Base-by-base conservation (phyloP, 2,329 filamentous ascomycete genomes). In the Catunica adiposa region DNA sequence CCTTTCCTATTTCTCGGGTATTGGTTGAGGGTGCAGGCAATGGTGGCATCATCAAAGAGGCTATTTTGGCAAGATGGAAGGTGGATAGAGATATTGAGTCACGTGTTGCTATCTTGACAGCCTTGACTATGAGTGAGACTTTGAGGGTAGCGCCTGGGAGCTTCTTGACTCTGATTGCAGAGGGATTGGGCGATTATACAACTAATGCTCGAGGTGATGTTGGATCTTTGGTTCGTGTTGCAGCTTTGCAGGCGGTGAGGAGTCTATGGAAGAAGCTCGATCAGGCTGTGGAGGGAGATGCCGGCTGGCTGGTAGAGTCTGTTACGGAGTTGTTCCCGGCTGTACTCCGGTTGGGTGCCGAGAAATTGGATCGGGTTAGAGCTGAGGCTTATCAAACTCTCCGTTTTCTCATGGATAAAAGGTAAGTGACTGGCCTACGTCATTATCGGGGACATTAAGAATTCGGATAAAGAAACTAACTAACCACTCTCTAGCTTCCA, bases 301-400 rank as follows among this genome's bases (percentile, higher is more conserved):
- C 62, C 40, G 60, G 50, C 6, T 65, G 65, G 62, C 59, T 64
- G 2, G 55, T 60, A 23, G 57, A 59, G 23, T 69, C 69, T 1
- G 61, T 73, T 9, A 62, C 64, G 9, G 62, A 62, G 26, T 64
- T 80, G 1, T 73, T 79, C 58, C 69, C 74, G 29, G 69, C 71
- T 26, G 69, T 75, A 1, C 71, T 86, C 31, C 78, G 89, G 1
- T 74, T 97, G 14, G 82, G 88, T 1, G 79, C 86, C 0, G 92
- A 98, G 68, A 96, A 94, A 65, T 75, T 97, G 1, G 90, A 97
- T 66, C 85, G 87, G 60, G 84, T 97, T 17, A 80, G 92, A 23
- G 71, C 78, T 0, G 76, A 80, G 60, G 84, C 82, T 1, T 80
- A 83, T 59, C 68, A 71, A 31, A 73, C 74, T 8, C 62, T 83